Base-by-base conservation (phyloP, 192 early-diverging fungal species). In the Rhizophagus sp. region DNA sequence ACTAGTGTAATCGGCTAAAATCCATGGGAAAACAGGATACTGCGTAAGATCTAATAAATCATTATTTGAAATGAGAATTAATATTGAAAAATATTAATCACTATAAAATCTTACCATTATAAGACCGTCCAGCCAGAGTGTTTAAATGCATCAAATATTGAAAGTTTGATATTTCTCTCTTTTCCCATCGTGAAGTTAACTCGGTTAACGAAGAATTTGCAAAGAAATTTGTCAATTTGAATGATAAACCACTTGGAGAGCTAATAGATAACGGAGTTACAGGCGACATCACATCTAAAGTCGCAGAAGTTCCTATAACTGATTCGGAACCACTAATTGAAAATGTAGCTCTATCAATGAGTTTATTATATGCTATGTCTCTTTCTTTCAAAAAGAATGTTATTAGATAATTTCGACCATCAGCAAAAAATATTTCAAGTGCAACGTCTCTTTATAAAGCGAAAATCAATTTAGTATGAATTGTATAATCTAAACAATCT, bases 11-110 rank as follows among this genome's bases (percentile, higher is more conserved):
- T 97, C 94, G 3, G 90, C 87, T 44, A 97, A 82, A 61, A 97
- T 89, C 96, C 97, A 99, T 8, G 97, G 97, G 77, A 99, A 99
- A 17, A 99, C 96, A 0, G 97, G 97, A 79, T 98, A 99, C 83
- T 97, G 97, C 0, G 96, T 97, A 80, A 99, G 82, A 85, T 99
- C 96, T 81, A 88, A 80, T 85, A 84, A 57, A 36, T 39, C 49
- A 64, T 75, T n/a, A 62, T 27, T 76, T 25, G 13, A 2, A 83
- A 89, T 33, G 86, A 76, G 24, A 9, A 52, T 8, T 17, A 13
- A 81, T 17, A 27, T 27, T 19, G 41, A 75, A 30, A 62, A 49
- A 62, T 10, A 77, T 25, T 30, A 30, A 30, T 30, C 30, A 0
- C 30, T 30, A 30, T 30, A 1, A 11, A 13, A 33, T 47, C 49